Conservation (phyloP, 2,329 filamentous ascomycete genomes). For the Massarina eburnea region DNA sequence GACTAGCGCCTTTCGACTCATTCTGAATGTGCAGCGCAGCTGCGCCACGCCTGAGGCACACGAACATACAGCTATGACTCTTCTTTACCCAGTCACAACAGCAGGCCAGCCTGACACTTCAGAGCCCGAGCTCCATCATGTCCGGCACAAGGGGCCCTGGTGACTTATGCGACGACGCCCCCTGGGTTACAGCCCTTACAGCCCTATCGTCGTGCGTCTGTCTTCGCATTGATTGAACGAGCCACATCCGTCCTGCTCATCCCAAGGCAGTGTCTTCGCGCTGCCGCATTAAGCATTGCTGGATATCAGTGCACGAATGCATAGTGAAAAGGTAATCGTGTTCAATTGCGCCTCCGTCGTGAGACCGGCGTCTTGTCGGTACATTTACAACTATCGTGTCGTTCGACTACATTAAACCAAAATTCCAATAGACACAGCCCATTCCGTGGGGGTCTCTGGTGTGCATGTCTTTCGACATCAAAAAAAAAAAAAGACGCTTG, state of each 20-base stretch:
- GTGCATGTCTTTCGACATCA: neutral
- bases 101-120: too few relatives aligned
- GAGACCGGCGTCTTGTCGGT: constrained; percentile 7
- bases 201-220: neutral
- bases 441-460: neutral
- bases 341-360: constrained; percentile 18
- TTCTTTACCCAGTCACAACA: constrained; percentile 1
- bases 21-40: constrained; percentile 1
- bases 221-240: neutral
- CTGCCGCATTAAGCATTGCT: neutral
- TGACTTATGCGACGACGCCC: neutral
- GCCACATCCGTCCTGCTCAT: neutral
- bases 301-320: neutral
- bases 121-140: neutral
- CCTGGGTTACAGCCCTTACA: constrained; percentile 1
- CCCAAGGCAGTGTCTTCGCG: neutral
- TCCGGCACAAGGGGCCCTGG: neutral
- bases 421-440: neutral
- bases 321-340: constrained; percentile 19
- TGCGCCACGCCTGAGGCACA: constrained; percentile 5
- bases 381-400: constrained; percentile 25
- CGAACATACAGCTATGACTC: constrained; percentile 8
- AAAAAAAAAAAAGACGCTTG: neutral
- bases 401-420: constrained; percentile 17
- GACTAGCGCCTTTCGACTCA: constrained; percentile 9